Conservation (phyloP, 1,284 basidiomycete species). For the Athelia psychrophila region DNA sequence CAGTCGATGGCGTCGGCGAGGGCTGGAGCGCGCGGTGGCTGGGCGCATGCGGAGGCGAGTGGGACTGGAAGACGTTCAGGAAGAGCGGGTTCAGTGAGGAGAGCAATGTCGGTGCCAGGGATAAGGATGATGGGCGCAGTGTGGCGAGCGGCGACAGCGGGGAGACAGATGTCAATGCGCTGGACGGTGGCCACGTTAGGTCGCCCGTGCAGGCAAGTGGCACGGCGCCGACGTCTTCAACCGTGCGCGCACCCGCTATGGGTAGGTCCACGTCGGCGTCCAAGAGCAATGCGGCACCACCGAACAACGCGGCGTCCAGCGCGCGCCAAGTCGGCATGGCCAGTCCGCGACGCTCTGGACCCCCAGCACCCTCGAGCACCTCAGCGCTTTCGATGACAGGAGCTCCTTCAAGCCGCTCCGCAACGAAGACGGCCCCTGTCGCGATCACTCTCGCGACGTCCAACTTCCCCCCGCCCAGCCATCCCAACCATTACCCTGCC, state of each 20-base stretch:
- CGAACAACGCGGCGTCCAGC: constrained; percentile 3
- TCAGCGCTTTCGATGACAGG: constrained; percentile 10
- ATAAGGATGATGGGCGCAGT: constrained; percentile 40
- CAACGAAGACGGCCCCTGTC: constrained; percentile 37
- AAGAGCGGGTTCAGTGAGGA: constrained; percentile 38
- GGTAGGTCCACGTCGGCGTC: not conserved
- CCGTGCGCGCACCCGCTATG: not conserved
- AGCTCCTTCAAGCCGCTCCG: constrained; percentile 11
- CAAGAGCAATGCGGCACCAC: constrained; percentile 3
- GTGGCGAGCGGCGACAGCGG: constrained; percentile 50
- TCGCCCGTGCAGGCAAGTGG: constrained; percentile 13
- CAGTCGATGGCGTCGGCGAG: constrained; percentile 57
- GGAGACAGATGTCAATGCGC: constrained; percentile 7
- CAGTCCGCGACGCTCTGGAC: not conserved
- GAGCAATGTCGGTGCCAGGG: constrained; percentile 8
- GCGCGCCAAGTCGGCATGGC: not conserved
- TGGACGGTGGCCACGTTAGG: constrained; percentile 2
- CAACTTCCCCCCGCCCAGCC: constrained; percentile 26
- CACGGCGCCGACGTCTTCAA: constrained; percentile 4
- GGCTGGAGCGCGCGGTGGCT: constrained; percentile 65
- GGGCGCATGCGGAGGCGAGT: constrained; percentile 49
- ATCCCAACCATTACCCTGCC: constrained; percentile 41
- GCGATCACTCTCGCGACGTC: constrained; percentile 30
- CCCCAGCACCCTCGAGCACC: not conserved
- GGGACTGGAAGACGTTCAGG: constrained; percentile 67